Evolutionary conservation across 257 asterid species (phyloP).

Genomic region (Echium plantagineum): DNA sequence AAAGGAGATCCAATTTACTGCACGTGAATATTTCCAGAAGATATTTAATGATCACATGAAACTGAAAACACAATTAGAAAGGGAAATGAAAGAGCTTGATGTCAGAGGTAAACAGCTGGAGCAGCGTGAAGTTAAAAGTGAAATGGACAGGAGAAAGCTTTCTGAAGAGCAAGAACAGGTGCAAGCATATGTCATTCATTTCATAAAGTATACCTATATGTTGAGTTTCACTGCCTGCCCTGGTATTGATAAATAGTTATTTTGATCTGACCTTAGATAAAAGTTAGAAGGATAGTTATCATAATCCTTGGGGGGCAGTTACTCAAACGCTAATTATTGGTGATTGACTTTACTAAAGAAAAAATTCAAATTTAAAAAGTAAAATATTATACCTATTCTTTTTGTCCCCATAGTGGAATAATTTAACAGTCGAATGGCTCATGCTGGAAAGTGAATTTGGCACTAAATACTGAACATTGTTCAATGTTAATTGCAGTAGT

Average conservation of each 20-base stretch:
- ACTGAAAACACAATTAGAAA: constrained; percentile 55
- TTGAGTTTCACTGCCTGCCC: constrained; percentile 2
- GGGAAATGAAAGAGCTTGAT: constrained; percentile 68
- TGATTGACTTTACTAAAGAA: neutral
- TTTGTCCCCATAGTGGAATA: too few species aligned
- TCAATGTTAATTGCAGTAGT: too few species aligned
- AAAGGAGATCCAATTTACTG: constrained; percentile 63
- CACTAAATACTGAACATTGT: too few species aligned
- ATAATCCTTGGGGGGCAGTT: neutral
- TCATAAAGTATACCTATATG: constrained; percentile 5
- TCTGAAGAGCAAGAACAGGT: constrained; percentile 81
- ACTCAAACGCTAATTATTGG: neutral
- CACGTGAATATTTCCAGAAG: constrained; percentile 68
- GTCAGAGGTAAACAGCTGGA: constrained; percentile 54
- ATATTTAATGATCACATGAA: constrained; percentile 74
- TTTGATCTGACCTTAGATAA: neutral
- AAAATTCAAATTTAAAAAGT: too few species aligned
- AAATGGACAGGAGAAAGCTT: constrained; percentile 56
- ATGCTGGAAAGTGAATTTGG: too few species aligned
- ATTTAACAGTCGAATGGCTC: too few species aligned
- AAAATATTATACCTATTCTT: too few species aligned
- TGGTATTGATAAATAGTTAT: neutral
- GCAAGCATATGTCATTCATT: constrained; percentile 7
- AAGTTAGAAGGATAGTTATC: neutral
- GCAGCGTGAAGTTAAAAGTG: constrained; percentile 74